Percentiles rank a stretch among this genome's conserved stretches.
phyloP scores from a whole-genome alignment of 1,284 basidiomycete species.

The Cryptococcus depauperatus region DNA sequence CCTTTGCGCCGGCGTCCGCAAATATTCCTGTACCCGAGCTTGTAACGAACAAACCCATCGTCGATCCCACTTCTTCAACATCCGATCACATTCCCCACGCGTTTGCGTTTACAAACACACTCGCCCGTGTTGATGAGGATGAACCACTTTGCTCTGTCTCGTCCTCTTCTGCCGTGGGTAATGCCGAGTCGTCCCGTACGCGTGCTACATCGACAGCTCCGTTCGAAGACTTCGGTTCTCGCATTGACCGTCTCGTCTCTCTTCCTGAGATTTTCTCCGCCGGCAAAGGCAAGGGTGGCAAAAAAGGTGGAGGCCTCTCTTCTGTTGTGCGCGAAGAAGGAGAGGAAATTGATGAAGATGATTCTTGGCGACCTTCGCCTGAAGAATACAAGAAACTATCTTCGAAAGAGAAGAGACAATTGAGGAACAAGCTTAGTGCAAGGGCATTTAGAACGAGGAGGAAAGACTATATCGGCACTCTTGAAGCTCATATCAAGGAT shows the following conservation, averaged over 20 bases:
- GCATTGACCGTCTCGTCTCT: slow-evolving; percentile 38
- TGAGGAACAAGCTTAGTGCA: slow-evolving; percentile 94
- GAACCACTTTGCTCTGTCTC: slow-evolving; percentile 30
- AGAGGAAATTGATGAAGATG: slow-evolving; percentile 44
- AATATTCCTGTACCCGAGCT: neutral
- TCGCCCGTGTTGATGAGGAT: slow-evolving; percentile 13
- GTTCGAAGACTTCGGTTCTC: slow-evolving; percentile 26
- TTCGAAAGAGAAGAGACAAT: slow-evolving; percentile 90
- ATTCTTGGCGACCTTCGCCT: slow-evolving; percentile 50
- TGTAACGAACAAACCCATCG: slow-evolving; percentile 1
- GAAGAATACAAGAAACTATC: slow-evolving; percentile 94
- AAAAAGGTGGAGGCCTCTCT: slow-evolving; percentile 46
- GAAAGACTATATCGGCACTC: slow-evolving; percentile 90
- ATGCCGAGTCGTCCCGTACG: neutral
- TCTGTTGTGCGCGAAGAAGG: slow-evolving; percentile 43
- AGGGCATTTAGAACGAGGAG: slow-evolving; percentile 86
- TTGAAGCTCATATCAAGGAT: slow-evolving; percentile 88
- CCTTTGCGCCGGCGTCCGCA: slow-evolving; percentile 2
- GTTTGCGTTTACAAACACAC: too few species aligned
- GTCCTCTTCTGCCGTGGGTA: too few species aligned
- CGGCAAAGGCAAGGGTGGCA: slow-evolving; percentile 45
- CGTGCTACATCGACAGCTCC: slow-evolving; percentile 10
- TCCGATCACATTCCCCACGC: too few species aligned
- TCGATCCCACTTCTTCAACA: neutral
- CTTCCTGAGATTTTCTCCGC: slow-evolving; percentile 42